These are phyloP conservation scores for Mycena galericulata DNA, from an alignment of 768 basidiomycete genomes.

Conservation along the genomic window DNA sequence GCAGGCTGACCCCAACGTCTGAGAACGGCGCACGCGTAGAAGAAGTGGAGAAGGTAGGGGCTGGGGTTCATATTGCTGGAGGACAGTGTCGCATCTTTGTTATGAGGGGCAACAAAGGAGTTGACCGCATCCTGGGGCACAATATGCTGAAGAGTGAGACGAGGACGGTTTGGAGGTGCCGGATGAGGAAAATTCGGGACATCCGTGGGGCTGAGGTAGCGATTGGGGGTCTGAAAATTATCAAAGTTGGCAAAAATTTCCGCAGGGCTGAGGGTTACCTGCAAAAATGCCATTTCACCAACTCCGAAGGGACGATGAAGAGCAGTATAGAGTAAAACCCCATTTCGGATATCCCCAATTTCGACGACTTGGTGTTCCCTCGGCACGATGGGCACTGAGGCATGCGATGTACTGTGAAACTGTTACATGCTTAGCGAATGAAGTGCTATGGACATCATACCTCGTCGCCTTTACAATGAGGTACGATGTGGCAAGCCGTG, in stretches of 20 bases:
- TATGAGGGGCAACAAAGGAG: neutral
- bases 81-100: neutral
- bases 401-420: neutral
- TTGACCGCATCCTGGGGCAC: neutral
- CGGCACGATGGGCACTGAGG: neutral
- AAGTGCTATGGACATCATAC: neutral
- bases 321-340: neutral
- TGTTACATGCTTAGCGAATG: neutral
- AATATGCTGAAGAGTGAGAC: constrained; percentile 5
- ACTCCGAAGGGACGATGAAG: neutral
- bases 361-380: neutral
- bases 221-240: neutral
- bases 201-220: neutral
- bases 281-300: constrained; percentile 8
- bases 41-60: constrained; percentile 1
- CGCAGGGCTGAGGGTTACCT: neutral
- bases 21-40: constrained; percentile 1
- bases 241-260: neutral
- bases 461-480: constrained; percentile 6
- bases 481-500: constrained; percentile 5
- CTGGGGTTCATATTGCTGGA: neutral
- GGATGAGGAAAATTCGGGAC: neutral
- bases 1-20: neutral
- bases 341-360: constrained; percentile 10
- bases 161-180: neutral